Evolutionary conservation across 1,284 basidiomycete species (phyloP), one percentile per base, ranked within the genome.

Genomic region (Golubevia pallescens): DNA sequence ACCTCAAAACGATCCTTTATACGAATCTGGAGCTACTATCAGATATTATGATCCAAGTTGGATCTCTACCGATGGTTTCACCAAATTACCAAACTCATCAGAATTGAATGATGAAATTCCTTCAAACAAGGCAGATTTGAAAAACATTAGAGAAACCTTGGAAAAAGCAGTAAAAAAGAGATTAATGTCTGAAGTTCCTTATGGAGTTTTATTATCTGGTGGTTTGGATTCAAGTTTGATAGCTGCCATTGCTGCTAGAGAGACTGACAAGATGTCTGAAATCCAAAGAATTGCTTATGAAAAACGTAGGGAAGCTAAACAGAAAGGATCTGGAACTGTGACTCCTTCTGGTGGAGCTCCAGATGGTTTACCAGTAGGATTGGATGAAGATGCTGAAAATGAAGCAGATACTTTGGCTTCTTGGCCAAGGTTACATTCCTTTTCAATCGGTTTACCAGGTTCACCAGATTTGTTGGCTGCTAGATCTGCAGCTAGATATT

Each of bases 171-270:
- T 99, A 56, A 90, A 92, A 79, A 99, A 99, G 87, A 90, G 97
- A 63, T 88, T 99, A 65, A 99, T 99, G 97, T 94, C 93, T 63
- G 97, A 99, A 87, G 97, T 99, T 1, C 97, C 97, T 10, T 99
- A 97, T 81, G 97, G 97, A 76, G 97, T 99, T 10, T 89, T 99
- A 53, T 89, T 99, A 63, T 94, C 93, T 68, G 97, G 97, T 66
- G 97, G 97, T 60, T 88, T 99, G 66, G 97, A 99, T 86, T 95
- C 93, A 82, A 95, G 93, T 82, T 88, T 99, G 84, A 98, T 99
- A 76, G 97, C 97, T 16, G 89, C 95, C 24, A 95, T 99, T 78
- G 97, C 97, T n/a, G 92, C 94, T 2, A 89, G 96, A 68, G 96
- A 98, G 87, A 99, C 96, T 10, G 94, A 97, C 87, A 96, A 94